These are phyloP conservation scores for Penicillium canescens DNA, from an alignment of 495 filamentous ascomycete species.

Conservation along the genomic window DNA sequence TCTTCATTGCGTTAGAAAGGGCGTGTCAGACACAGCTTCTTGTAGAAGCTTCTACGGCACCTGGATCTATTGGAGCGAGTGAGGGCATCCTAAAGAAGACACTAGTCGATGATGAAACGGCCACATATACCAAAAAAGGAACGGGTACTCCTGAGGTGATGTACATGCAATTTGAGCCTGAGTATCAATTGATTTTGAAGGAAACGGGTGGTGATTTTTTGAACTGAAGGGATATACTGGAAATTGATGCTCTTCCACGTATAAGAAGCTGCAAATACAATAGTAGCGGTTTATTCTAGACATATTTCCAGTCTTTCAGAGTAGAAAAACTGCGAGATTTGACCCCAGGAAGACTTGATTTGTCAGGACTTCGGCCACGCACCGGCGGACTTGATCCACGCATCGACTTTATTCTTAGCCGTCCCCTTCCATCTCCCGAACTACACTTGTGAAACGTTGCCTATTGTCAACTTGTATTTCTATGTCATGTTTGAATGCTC, in stretches of 20 bases:
- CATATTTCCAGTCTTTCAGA: too few species aligned
- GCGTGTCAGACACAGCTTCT: conserved; percentile 61
- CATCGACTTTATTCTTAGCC: background rate
- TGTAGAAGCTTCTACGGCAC: conserved; percentile 50
- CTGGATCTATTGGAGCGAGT: conserved; percentile 19
- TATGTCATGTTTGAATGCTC: conserved; percentile 33
- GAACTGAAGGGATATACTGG: background rate
- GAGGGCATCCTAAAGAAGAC: conserved; percentile 42
- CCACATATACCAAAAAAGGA: conserved; percentile 36
- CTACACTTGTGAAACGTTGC: too few species aligned
- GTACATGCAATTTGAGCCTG: conserved; percentile 21
- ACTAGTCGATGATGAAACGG: conserved; percentile 50
- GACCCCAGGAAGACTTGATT: background rate
- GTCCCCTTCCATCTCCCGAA: background rate
- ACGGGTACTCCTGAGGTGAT: conserved; percentile 18
- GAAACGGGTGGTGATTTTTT: conserved; percentile 19
- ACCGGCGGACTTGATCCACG: background rate
- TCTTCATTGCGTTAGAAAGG: conserved; percentile 60
- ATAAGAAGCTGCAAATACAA: too few species aligned
- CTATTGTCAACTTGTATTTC: background rate
- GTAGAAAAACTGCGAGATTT: too few species aligned
- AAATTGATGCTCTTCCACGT: too few species aligned
- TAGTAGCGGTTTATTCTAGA: too few species aligned
- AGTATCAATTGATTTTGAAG: conserved; percentile 14
- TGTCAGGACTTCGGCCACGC: background rate